A percentile compares a stretch with the other conserved stretches of the same genome.
These are phyloP conservation scores for Penicillium sp. DNA, from an alignment of 2,329 filamentous ascomycete species.

Conservation along the genomic window DNA sequence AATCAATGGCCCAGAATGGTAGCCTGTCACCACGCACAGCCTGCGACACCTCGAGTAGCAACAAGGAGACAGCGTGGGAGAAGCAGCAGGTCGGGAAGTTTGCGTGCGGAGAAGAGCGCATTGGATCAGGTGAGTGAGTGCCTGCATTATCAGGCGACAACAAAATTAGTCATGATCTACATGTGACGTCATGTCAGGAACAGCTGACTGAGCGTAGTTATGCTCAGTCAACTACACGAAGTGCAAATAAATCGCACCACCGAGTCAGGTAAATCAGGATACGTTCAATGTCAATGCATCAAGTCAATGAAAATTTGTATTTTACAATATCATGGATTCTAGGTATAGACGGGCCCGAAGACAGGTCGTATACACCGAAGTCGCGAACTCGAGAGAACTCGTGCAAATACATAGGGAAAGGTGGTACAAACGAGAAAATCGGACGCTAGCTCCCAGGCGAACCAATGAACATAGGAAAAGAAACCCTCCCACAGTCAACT, in stretches of 20 bases:
- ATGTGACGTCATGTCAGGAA: conserved; percentile 14
- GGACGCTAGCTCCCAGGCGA: conserved; percentile 28
- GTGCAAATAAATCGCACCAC: background rate
- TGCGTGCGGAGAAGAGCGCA: conserved; percentile 29
- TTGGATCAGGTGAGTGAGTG: conserved; percentile 24
- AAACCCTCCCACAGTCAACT: conserved; percentile 19
- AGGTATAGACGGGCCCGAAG: conserved; percentile 28
- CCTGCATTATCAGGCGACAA: conserved; percentile 16
- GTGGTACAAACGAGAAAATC: conserved; percentile 30
- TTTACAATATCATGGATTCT: conserved; percentile 27
- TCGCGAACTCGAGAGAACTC: conserved; percentile 28
- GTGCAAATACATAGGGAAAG: conserved; percentile 19
- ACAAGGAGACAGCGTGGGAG: conserved; percentile 6
- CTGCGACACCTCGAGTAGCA: conserved; percentile 8
- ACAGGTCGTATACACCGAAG: conserved; percentile 24
- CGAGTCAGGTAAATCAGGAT: too few species aligned
- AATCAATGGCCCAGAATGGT: conserved; percentile 3
- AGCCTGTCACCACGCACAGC: conserved; percentile 2
- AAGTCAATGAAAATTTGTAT: conserved; percentile 23
- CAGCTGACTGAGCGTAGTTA: background rate
- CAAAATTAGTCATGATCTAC: conserved; percentile 11
- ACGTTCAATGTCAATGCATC: conserved; percentile 7
- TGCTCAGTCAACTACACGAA: background rate
- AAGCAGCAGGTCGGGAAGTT: conserved; percentile 16
- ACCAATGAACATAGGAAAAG: conserved; percentile 27